Evolutionary conservation across 805 yeast species (phyloP).

Genomic region (Kuraishia floccosa): DNA sequence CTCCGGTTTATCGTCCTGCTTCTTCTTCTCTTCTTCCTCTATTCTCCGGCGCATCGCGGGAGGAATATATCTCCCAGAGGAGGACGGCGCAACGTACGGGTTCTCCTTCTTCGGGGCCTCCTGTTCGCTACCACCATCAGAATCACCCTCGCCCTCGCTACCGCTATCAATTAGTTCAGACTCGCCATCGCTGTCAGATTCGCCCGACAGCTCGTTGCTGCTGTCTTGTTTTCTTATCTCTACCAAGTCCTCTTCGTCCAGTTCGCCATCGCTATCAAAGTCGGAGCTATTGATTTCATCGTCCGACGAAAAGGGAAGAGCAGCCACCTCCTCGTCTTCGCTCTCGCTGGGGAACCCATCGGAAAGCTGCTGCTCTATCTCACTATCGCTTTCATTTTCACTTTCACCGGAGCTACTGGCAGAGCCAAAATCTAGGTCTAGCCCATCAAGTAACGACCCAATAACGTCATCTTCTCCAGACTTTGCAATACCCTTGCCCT

Average conservation of each 20-base stretch:
- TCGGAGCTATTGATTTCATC: constrained; percentile 17
- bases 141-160: no score
- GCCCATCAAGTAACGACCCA: constrained; percentile 75
- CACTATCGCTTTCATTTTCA: constrained; percentile 2
- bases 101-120: constrained; percentile 40
- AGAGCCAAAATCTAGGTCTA: constrained; percentile 35
- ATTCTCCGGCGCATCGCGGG: constrained; percentile 67
- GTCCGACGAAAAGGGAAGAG: constrained; percentile 5
- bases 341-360: constrained; percentile 5
- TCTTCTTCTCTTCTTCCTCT: constrained; percentile 25
- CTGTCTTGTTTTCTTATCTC: constrained; percentile 19
- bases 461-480: constrained; percentile 61
- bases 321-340: constrained; percentile 8
- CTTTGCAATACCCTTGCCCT: constrained; percentile 38
- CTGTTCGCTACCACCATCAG: no score
- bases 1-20: no score
- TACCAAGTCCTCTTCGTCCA: constrained; percentile 17
- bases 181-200: no score
- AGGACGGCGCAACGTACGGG: constrained; percentile 58
- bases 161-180: no score
- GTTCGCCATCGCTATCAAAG: constrained; percentile 18
- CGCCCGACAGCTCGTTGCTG: constrained; percentile 11
- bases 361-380: neutral
- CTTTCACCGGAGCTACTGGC: constrained; percentile 7
- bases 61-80: constrained; percentile 56